Percentiles rank a stretch among this genome's conserved stretches.
phyloP scores from a whole-genome alignment of 805 yeast species.

The Starmerella vaccinii region DNA sequence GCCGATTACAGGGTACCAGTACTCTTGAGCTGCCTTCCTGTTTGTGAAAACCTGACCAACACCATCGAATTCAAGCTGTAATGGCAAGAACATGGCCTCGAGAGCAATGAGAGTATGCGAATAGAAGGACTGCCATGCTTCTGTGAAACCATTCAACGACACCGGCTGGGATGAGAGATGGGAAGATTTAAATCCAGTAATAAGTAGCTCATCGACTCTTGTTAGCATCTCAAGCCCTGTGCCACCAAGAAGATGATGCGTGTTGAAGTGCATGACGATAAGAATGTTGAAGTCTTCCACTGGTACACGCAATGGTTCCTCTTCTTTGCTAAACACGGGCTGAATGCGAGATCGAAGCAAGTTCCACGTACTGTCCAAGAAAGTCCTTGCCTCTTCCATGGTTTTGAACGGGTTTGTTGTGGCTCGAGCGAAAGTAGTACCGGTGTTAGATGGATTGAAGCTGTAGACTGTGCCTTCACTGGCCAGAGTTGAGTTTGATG shows the following conservation, averaged over 20 bases:
- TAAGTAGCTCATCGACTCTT: constrained; percentile 40
- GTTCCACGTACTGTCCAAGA: constrained; percentile 43
- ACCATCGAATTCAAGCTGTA: constrained; percentile 43
- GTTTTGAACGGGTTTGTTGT: constrained; percentile 24
- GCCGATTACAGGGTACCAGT: constrained; percentile 29
- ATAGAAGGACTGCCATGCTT: constrained; percentile 50
- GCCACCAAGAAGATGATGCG: constrained; percentile 34
- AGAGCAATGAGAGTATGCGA: constrained; percentile 47
- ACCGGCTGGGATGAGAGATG: constrained; percentile 23
- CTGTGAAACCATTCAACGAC: constrained; percentile 15
- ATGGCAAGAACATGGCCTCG: constrained; percentile 51
- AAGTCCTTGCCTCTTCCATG: constrained; percentile 31
- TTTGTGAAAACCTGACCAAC: constrained; percentile 32
- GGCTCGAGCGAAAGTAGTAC: constrained; percentile 25
- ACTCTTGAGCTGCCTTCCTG: constrained; percentile 32
- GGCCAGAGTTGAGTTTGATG: constrained; percentile 36
- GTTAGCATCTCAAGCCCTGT: constrained; percentile 34
- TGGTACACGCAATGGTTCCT: constrained; percentile 38
- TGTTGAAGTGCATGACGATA: constrained; percentile 35
- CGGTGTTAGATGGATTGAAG: constrained; percentile 26
- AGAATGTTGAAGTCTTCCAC: constrained; percentile 49
- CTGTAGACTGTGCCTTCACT: constrained; percentile 37
- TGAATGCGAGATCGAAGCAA: constrained; percentile 36
- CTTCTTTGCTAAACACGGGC: constrained; percentile 41
- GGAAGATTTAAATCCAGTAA: constrained; percentile 34